Base-by-base conservation (phyloP, 176 grass and related monocot genomes). In the Melocanna baccifera region DNA sequence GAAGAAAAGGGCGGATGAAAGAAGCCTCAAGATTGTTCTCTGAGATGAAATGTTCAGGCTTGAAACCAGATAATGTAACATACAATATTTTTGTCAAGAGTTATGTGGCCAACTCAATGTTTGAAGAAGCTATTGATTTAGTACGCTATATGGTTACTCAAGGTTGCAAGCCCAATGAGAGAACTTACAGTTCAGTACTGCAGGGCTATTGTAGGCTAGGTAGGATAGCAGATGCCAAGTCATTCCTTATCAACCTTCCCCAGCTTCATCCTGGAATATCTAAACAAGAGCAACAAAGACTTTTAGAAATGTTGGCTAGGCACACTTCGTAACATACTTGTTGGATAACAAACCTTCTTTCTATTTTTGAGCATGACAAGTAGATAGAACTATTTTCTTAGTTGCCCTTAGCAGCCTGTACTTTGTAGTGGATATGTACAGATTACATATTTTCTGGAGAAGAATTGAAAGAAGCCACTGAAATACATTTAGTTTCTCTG, bases 1-100 rank as follows among this genome's bases (percentile, higher is more conserved):
- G 91, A 67, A 98, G 87, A 70, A 85, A 92, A 78, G 89, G 91
- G 37, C 71, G 61, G 37, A 93, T 98, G 83, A 90, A 94, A 88
- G 93, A 98, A 78, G 89, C 89, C 34, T 90, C 91, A 48, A 95
- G 93, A 81, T 80, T 98, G 83, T 91, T 96, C 77, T 87, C 86
- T 62, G 91, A 94, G 83, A 86, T 96, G 89, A 92, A 90, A 85
- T 43, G 36, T 85, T 95, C 91, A 30, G 89, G 89, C 40, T 83
- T 95, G 26, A 89, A 72, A 76, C 93, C 93, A 72, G 88, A 98
- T 90, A 80, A 92, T 75, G 89, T 95, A 20, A 95, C 96, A 9
- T 98, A 98, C 79, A 98, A 98, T 90, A 92, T 83, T 28, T 98
- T 98, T 85, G 85, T 98, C 77, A 85, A 90, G 58, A 92, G 96